Evolutionary conservation across 306 rosid species (phyloP).

Genomic region (Erythrophleum fordii): DNA sequence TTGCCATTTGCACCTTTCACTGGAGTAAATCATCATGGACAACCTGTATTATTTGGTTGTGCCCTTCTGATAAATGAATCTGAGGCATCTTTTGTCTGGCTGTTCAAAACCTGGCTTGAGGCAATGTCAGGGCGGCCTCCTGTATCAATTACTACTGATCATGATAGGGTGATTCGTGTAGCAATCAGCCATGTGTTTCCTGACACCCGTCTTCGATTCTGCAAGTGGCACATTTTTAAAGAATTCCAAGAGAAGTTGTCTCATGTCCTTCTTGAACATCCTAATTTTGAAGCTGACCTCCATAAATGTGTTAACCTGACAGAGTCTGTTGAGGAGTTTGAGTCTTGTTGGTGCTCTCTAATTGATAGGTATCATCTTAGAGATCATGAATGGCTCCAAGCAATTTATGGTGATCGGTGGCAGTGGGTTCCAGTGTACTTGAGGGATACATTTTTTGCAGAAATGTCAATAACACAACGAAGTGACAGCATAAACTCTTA

Average conservation of each 20-base stretch:
- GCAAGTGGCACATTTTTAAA: slow-evolving; percentile 49
- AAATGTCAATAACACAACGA: slow-evolving; percentile 45
- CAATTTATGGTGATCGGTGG: slow-evolving; percentile 35
- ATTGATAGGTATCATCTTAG: slow-evolving; percentile 37
- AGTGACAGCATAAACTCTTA: slow-evolving; percentile 51
- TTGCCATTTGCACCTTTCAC: slow-evolving; percentile 51
- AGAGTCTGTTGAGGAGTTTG: slow-evolving; percentile 47
- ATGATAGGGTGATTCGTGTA: slow-evolving; percentile 41
- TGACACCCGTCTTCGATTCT: slow-evolving; percentile 43
- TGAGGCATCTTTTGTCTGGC: slow-evolving; percentile 46
- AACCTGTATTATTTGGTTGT: slow-evolving; percentile 45
- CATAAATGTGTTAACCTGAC: slow-evolving; percentile 44
- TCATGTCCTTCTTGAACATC: slow-evolving; percentile 35
- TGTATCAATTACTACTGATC: slow-evolving; percentile 44
- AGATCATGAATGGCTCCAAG: slow-evolving; percentile 44
- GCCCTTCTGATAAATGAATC: slow-evolving; percentile 47
- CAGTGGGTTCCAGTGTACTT: slow-evolving; percentile 46
- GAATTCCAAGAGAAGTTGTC: slow-evolving; percentile 47
- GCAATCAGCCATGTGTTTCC: slow-evolving; percentile 40
- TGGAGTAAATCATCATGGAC: slow-evolving; percentile 52
- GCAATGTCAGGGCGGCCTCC: slow-evolving; percentile 44
- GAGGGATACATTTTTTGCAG: slow-evolving; percentile 46
- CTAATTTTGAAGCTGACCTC: slow-evolving; percentile 41
- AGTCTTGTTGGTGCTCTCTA: slow-evolving; percentile 48
- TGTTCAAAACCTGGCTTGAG: slow-evolving; percentile 43